phyloP scores from a whole-genome alignment of 169 alveolate species.

The Perkinsus olseni region DNA sequence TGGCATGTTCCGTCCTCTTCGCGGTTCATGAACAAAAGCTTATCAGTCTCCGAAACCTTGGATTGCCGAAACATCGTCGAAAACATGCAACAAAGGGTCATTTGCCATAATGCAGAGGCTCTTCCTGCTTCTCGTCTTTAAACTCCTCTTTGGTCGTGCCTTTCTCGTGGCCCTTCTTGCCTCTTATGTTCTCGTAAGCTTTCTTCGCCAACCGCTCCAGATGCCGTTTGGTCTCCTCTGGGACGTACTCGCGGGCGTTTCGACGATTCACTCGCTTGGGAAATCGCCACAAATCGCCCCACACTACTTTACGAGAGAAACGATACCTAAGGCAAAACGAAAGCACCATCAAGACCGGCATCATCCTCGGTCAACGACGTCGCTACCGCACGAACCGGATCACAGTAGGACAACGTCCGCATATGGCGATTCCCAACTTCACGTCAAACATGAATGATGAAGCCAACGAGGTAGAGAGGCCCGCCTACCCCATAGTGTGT shows the following conservation, averaged over 20 bases:
- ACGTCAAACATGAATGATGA: neutral
- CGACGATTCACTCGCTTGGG: conserved; percentile 63
- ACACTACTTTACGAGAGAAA: conserved; percentile 56
- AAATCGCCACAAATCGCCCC: conserved; percentile 84
- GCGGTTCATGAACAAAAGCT: too few relatives aligned
- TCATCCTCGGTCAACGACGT: too few relatives aligned
- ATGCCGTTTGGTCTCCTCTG: conserved; percentile 42
- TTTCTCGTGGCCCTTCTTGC: conserved; percentile 18
- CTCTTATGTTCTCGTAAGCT: conserved; percentile 11
- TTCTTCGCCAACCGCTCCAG: conserved; percentile 42
- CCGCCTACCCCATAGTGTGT: neutral
- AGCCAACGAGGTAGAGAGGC: too few relatives aligned
- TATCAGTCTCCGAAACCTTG: neutral
- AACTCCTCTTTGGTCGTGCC: neutral
- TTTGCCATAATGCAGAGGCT: neutral
- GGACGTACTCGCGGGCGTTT: conserved; percentile 64
- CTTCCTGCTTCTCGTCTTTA: neutral
- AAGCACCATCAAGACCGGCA: neutral
- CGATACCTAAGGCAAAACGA: conserved; percentile 32
- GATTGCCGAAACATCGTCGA: neutral
- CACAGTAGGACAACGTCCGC: too few relatives aligned
- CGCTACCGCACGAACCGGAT: too few relatives aligned
- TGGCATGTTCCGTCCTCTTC: too few relatives aligned
- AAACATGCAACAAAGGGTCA: neutral
- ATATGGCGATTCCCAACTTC: too few relatives aligned